A percentile compares a stretch with the other conserved stretches of the same genome.
phyloP scores from a whole-genome alignment of 768 basidiomycete genomes.

The Suillus paluster region DNA sequence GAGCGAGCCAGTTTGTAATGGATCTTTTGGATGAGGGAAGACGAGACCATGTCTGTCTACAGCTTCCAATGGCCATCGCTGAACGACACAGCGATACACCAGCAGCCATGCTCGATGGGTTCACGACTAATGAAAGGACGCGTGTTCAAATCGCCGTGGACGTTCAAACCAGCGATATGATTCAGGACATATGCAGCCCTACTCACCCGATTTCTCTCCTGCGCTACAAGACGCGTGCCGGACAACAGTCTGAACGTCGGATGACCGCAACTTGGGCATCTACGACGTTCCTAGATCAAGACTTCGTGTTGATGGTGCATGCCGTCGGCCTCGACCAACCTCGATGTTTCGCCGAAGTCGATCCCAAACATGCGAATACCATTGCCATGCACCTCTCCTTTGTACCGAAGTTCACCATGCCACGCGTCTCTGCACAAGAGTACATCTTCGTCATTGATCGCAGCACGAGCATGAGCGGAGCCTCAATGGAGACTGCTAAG shows the following conservation, averaged over 20 bases:
- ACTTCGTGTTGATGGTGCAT: no score
- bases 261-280: slow-evolving; percentile 47
- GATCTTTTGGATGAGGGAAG: no score
- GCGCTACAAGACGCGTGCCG: slow-evolving; percentile 40
- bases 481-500: slow-evolving; percentile 51
- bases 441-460: slow-evolving; percentile 66
- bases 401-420: slow-evolving; percentile 53
- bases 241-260: slow-evolving; percentile 43
- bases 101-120: slow-evolving; percentile 35
- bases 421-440: slow-evolving; percentile 50
- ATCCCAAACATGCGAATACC: slow-evolving; percentile 29
- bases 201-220: no score
- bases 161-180: slow-evolving; percentile 54
- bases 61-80: slow-evolving; percentile 54
- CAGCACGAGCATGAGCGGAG: slow-evolving; percentile 55
- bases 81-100: slow-evolving; percentile 55
- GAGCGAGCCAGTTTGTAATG: slow-evolving; percentile 50
- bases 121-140: slow-evolving; percentile 34
- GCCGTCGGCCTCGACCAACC: slow-evolving; percentile 53
- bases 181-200: slow-evolving; percentile 46
- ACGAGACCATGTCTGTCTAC: slow-evolving; percentile 53
- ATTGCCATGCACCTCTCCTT: slow-evolving; percentile 57
- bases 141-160: slow-evolving; percentile 47
- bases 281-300: slow-evolving; percentile 44
- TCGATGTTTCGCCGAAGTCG: slow-evolving; percentile 57